Percentiles rank a stretch among this genome's conserved stretches.
These are phyloP conservation scores for Candolleomyces aberdarensis DNA, from an alignment of 768 basidiomycete genomes.

Conservation along the genomic window DNA sequence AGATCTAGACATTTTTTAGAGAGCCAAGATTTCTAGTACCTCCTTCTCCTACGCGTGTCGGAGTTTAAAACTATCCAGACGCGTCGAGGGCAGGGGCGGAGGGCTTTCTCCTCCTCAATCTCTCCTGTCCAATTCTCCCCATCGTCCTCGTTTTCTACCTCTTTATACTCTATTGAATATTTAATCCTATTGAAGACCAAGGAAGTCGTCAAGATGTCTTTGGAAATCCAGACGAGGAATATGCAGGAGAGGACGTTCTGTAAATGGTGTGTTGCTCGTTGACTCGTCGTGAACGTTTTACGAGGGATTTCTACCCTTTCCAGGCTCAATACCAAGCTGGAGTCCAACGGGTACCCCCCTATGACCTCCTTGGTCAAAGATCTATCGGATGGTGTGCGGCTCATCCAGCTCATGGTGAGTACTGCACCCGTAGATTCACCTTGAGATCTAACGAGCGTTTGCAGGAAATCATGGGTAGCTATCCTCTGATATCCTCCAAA, in stretches of 20 bases:
- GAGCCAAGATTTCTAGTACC: too few species aligned
- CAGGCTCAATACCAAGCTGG: constrained; percentile 96
- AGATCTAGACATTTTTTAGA: too few species aligned
- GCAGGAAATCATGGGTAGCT: constrained; percentile 93
- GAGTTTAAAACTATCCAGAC: constrained; percentile 23
- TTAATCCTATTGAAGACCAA: background rate
- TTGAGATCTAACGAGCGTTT: background rate
- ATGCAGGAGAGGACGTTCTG: constrained; percentile 84
- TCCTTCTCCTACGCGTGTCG: too few species aligned
- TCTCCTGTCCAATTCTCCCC: constrained; percentile 9
- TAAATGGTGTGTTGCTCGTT: constrained; percentile 62
- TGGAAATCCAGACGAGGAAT: constrained; percentile 61
- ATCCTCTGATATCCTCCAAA: background rate
- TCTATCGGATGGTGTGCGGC: constrained; percentile 90
- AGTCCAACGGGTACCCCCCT: constrained; percentile 76
- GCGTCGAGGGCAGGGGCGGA: constrained; percentile 22
- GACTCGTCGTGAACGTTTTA: background rate
- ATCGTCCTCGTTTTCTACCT: constrained; percentile 1
- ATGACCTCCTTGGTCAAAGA: constrained; percentile 90
- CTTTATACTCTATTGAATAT: too few species aligned
- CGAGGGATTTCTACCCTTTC: constrained; percentile 7
- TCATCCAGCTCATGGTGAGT: constrained; percentile 91
- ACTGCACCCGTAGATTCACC: background rate
- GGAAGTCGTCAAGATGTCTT: constrained; percentile 36
- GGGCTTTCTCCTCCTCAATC: constrained; percentile 4